These are phyloP conservation scores for Tetradesmus lagerheimii DNA, from an alignment of 139 green algal species.

Conservation along the genomic window DNA sequence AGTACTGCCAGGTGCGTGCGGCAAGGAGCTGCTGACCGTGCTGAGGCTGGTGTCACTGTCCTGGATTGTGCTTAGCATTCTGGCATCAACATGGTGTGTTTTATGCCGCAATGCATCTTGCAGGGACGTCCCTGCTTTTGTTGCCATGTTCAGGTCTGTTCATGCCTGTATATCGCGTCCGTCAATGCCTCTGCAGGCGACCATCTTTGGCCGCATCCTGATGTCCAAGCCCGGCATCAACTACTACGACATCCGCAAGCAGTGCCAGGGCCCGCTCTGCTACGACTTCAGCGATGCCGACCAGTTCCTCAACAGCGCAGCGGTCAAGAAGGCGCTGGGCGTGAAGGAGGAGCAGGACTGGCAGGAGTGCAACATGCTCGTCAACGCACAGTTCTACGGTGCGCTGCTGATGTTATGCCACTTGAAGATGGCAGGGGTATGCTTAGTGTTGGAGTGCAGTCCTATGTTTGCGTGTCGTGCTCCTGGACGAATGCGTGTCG, in stretches of 20 bases:
- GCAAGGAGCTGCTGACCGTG: not conserved
- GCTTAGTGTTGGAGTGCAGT: not conserved
- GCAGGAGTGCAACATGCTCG: constrained; percentile 74
- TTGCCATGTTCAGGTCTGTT: no score
- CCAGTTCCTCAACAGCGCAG: constrained; percentile 74
- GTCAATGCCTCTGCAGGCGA: no score
- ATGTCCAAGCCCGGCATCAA: constrained; percentile 69
- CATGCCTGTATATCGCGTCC: no score
- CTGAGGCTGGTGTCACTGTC: no score
- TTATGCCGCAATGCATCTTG: no score
- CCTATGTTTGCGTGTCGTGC: no score
- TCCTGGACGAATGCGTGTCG: no score
- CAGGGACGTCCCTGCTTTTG: no score
- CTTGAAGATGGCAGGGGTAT: not conserved
- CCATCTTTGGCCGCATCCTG: constrained; percentile 63
- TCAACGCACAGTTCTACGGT: constrained; percentile 77
- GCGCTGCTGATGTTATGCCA: not conserved
- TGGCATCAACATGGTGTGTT: no score
- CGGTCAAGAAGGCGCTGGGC: constrained; percentile 71
- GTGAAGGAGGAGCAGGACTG: constrained; percentile 69
- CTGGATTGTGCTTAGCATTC: no score
- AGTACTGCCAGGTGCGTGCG: constrained; percentile 67
- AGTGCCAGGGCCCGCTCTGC: constrained; percentile 85
- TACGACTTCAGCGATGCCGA: constrained; percentile 82
- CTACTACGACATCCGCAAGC: constrained; percentile 92